phyloP scores from a whole-genome alignment of 768 basidiomycete species.

The Xerocomus potaroensis region DNA sequence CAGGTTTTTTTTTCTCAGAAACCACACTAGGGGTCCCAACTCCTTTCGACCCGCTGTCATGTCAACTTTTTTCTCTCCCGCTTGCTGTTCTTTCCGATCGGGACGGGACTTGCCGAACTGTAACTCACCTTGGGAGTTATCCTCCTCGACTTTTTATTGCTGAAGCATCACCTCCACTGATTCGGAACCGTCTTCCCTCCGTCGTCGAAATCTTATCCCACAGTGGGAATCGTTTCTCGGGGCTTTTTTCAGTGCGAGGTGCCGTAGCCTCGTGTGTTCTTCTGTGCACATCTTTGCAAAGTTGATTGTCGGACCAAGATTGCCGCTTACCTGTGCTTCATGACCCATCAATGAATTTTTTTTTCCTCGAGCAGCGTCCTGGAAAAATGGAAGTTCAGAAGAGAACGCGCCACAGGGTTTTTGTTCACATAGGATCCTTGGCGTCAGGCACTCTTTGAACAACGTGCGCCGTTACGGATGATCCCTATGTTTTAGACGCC shows the following conservation, averaged over 20 bases:
- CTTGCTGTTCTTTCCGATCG: background rate
- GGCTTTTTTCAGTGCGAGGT: background rate
- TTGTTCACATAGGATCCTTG: conserved; percentile 8
- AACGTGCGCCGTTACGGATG: conserved; percentile 14
- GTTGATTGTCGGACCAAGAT: too few species aligned
- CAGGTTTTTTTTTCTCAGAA: conserved; percentile 8
- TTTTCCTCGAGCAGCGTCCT: conserved; percentile 11
- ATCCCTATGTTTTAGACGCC: conserved; percentile 6
- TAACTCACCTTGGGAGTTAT: background rate
- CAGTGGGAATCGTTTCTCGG: conserved; percentile 18
- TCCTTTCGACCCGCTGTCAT: conserved; percentile 8
- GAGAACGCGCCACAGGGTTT: conserved; percentile 21
- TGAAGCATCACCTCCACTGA: conserved; percentile 11
- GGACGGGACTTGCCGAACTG: too few species aligned
- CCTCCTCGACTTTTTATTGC: background rate
- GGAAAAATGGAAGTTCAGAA: background rate
- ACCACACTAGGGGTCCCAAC: background rate
- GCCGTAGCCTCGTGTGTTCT: background rate
- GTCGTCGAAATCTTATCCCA: conserved; percentile 11
- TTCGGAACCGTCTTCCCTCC: conserved; percentile 7
- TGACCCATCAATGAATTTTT: background rate
- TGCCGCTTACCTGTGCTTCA: background rate
- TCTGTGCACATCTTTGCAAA: too few species aligned
- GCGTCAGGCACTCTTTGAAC: conserved; percentile 12
- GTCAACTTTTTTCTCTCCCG: conserved; percentile 5